phyloP scores from a whole-genome alignment of 176 grass and related monocot genomes.

The Avena insularis region DNA sequence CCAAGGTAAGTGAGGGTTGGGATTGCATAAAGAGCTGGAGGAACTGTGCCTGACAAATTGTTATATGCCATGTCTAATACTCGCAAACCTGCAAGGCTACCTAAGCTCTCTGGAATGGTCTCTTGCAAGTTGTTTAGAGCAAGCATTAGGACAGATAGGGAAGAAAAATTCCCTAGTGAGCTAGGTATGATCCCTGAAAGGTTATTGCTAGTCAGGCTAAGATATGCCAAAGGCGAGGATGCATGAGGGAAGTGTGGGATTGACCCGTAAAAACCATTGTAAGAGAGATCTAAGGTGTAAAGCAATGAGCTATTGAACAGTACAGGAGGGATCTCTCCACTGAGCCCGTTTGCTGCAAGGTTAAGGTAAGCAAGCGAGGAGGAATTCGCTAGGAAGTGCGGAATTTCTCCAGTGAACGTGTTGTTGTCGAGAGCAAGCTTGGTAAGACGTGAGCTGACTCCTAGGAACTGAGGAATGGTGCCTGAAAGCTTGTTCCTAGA shows the following conservation, averaged over 20 bases:
- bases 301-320: constrained; percentile 5
- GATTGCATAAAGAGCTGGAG: constrained; percentile 31
- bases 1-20: constrained; percentile 3
- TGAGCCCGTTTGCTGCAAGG: constrained; percentile 47
- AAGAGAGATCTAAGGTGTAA: constrained; percentile 36
- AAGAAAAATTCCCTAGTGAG: constrained; percentile 39
- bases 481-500: constrained; percentile 17
- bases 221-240: neutral
- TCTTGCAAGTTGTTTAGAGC: constrained; percentile 34
- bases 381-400: constrained; percentile 31
- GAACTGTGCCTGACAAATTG: constrained; percentile 35
- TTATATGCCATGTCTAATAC: constrained; percentile 31
- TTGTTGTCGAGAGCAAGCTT: constrained; percentile 30
- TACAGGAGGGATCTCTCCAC: constrained; percentile 31
- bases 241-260: neutral
- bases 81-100: constrained; percentile 3
- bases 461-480: constrained; percentile 16
- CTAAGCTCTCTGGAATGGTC: constrained; percentile 32
- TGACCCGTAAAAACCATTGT: constrained; percentile 10
- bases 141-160: constrained; percentile 6
- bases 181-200: constrained; percentile 47
- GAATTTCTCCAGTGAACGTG: constrained; percentile 45
- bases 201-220: neutral
- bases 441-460: constrained; percentile 1
- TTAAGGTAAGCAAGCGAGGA: constrained; percentile 16